A percentile compares a stretch with the other conserved stretches of the same genome.
phyloP scores from a whole-genome alignment of 2,329 filamentous ascomycete genomes.

The Seiridium cupressi region DNA sequence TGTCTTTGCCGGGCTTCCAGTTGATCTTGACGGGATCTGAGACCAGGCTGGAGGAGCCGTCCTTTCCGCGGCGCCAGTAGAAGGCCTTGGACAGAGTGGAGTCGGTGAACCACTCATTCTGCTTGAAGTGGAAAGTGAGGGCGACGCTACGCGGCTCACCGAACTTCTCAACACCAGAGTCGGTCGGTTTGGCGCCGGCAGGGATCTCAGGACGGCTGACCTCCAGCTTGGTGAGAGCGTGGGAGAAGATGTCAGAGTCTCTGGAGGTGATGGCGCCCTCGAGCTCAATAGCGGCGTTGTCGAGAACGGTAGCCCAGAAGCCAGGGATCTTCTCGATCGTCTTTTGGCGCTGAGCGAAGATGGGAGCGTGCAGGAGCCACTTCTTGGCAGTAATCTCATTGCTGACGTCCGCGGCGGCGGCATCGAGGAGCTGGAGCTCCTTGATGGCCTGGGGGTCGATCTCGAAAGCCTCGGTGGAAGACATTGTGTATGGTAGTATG shows the following conservation, averaged over 20 bases:
- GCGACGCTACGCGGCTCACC: slow-evolving; percentile 64
- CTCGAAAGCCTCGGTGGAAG: slow-evolving; percentile 16
- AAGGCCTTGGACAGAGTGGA: slow-evolving; percentile 64
- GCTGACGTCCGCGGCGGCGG: slow-evolving; percentile 28
- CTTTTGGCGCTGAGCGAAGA: slow-evolving; percentile 57
- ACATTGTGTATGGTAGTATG: slow-evolving; percentile 13
- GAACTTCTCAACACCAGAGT: slow-evolving; percentile 27
- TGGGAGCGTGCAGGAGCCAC: slow-evolving; percentile 26
- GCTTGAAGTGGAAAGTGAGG: slow-evolving; percentile 52
- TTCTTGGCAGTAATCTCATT: slow-evolving; percentile 30
- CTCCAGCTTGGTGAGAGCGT: slow-evolving; percentile 53
- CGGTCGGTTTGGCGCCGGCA: slow-evolving; percentile 25
- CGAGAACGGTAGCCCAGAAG: slow-evolving; percentile 70
- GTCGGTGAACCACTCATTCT: slow-evolving; percentile 63
- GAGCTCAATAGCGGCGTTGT: slow-evolving; percentile 54
- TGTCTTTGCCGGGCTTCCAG: slow-evolving; percentile 64
- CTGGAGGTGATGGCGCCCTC: slow-evolving; percentile 61
- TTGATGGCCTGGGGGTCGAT: slow-evolving; percentile 29
- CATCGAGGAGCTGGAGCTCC: slow-evolving; percentile 30
- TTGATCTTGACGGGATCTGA: slow-evolving; percentile 66
- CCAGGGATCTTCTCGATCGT: slow-evolving; percentile 57
- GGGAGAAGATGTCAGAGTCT: slow-evolving; percentile 58
- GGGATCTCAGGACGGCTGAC: slow-evolving; percentile 44
- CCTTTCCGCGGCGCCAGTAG: slow-evolving; percentile 58
- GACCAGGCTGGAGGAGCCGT: slow-evolving; percentile 60